Evolutionary conservation across 2,329 filamentous ascomycete species (phyloP).

Genomic region (Alternaria brassicicola): DNA sequence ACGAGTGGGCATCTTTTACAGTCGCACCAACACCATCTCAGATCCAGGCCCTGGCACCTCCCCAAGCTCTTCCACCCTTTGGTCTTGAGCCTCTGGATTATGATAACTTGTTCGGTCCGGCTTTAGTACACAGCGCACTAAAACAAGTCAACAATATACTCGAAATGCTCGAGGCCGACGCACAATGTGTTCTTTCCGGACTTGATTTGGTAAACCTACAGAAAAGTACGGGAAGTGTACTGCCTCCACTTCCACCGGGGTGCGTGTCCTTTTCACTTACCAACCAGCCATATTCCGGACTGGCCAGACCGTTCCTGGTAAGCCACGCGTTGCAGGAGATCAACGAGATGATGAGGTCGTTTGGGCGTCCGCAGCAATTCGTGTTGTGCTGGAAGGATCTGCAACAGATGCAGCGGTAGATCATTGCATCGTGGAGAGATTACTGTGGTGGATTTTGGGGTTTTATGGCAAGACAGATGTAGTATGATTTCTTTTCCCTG

Average conservation of each 20-base stretch:
- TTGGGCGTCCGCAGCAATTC: background rate
- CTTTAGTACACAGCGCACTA: background rate
- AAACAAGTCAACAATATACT: background rate
- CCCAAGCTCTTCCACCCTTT: background rate
- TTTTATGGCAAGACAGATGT: background rate
- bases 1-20: background rate
- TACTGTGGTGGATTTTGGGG: background rate
- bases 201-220: background rate
- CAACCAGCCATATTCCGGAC: background rate
- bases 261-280: background rate
- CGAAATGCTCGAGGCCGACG: background rate
- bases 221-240: background rate
- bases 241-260: background rate
- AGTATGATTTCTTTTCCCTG: background rate
- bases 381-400: background rate
- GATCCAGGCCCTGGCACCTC: background rate
- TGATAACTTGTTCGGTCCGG: background rate
- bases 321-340: background rate
- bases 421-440: background rate
- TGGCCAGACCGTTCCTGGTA: background rate
- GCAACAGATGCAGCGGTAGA: background rate
- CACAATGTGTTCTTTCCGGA: background rate
- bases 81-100: background rate
- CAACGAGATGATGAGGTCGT: background rate
- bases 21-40: background rate